A percentile compares a stretch with the other conserved stretches of the same genome.
phyloP scores from a whole-genome alignment of 2,329 filamentous ascomycete genomes.

The Aspergillus chevalieri region DNA sequence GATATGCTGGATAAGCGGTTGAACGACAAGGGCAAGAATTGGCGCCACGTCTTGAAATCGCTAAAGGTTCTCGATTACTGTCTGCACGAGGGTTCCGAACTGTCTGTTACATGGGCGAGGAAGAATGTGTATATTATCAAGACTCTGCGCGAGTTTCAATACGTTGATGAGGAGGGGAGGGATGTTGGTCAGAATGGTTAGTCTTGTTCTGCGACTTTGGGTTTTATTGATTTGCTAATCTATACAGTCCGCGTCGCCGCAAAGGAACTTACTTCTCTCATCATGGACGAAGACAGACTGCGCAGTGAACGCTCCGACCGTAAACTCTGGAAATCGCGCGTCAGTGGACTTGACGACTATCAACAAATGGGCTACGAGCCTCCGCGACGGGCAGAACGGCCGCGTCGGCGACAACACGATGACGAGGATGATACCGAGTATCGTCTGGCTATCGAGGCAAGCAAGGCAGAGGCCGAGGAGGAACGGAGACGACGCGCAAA shows the following conservation, averaged over 20 bases:
- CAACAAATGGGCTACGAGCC: conserved; percentile 38
- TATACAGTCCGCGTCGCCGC: conserved; percentile 79
- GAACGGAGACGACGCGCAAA: conserved; percentile 67
- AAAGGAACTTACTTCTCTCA: conserved; percentile 87
- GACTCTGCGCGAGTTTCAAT: conserved; percentile 93
- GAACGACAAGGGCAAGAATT: conserved; percentile 99
- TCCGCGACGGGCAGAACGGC: conserved; percentile 35
- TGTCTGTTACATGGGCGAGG: conserved; percentile 94
- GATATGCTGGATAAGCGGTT: conserved; percentile 98
- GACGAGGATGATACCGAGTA: conserved; percentile 91
- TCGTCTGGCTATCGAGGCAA: conserved; percentile 83
- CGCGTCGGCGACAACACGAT: conserved; percentile 46
- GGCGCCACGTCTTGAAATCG: conserved; percentile 95
- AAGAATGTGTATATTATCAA: conserved; percentile 99
- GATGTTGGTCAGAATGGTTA: conserved; percentile 95
- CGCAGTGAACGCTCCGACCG: conserved; percentile 85
- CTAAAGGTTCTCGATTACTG: conserved; percentile 97
- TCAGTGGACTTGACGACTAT: conserved; percentile 80
- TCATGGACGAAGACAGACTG: conserved; percentile 88
- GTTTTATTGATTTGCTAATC: conserved; percentile 4
- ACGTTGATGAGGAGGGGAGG: conserved; percentile 88
- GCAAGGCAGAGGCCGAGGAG: conserved; percentile 90
- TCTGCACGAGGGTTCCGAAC: conserved; percentile 90
- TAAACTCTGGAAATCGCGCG: conserved; percentile 93
- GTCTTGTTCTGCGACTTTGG: conserved; percentile 23